phyloP scores from a whole-genome alignment of 208 protist species.

The Wallacemonas sp. region DNA sequence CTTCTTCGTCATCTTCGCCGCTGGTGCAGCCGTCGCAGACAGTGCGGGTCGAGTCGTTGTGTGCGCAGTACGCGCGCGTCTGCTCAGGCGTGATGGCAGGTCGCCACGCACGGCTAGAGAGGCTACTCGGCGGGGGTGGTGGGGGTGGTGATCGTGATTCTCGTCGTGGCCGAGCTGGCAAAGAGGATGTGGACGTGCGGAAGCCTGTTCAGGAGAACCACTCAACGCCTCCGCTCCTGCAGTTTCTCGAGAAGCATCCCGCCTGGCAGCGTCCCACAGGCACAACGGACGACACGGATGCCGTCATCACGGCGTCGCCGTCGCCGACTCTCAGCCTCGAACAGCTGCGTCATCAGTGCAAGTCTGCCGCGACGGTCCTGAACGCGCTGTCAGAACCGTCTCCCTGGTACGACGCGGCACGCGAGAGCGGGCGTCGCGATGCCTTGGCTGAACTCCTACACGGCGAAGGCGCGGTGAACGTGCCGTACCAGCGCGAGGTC shows the following conservation, averaged over 20 bases:
- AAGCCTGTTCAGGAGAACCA: not conserved
- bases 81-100: constrained; percentile 17
- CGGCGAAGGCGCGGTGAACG: constrained; percentile 38
- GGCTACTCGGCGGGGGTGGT: not conserved
- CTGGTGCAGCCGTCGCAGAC: not conserved
- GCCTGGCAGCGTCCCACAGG: not conserved
- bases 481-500: constrained; percentile 42
- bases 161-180: too few species aligned
- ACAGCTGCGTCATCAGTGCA: not conserved
- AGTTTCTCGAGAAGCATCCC: constrained; percentile 10
- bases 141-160: too few species aligned
- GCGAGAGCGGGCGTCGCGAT: constrained; percentile 33
- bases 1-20: not conserved
- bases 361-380: not conserved
- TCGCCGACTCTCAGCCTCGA: too few species aligned
- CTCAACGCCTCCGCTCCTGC: not conserved
- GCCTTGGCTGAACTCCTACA: constrained; percentile 23
- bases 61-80: constrained; percentile 30
- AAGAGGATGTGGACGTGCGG: too few species aligned
- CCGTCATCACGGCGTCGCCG: too few species aligned
- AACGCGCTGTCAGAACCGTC: constrained; percentile 16
- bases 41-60: constrained; percentile 25
- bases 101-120: constrained; percentile 4
- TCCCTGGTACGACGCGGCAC: constrained; percentile 38
- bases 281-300: too few species aligned